phyloP scores from a whole-genome alignment of 1,284 basidiomycete species.

The Leucoagaricus sp. region DNA sequence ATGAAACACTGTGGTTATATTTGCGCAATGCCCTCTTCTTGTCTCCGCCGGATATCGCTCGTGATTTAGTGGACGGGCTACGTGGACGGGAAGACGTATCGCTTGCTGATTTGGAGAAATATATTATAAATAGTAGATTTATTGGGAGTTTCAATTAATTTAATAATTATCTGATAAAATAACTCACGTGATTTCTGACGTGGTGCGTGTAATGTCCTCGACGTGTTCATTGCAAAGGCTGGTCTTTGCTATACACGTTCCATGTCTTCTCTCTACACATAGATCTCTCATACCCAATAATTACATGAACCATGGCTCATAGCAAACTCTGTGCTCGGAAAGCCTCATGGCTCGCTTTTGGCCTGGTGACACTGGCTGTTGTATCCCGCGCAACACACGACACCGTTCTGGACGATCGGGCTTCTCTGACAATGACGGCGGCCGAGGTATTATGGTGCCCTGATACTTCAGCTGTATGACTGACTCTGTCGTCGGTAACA shows the following conservation, averaged over 20 bases:
- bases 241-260: neutral
- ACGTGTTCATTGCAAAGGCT: constrained; percentile 2
- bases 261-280: constrained; percentile 3
- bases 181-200: constrained; percentile 32
- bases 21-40: constrained; percentile 31
- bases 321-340: constrained; percentile 48
- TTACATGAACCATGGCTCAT: constrained; percentile 2
- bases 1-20: constrained; percentile 67
- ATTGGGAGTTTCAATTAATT: neutral
- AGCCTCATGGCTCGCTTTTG: constrained; percentile 62
- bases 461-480: neutral
- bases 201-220: constrained; percentile 20
- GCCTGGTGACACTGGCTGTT: constrained; percentile 49
- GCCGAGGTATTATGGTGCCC: neutral
- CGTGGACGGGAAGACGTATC: constrained; percentile 9
- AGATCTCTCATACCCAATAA: neutral
- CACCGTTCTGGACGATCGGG: neutral
- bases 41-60: neutral
- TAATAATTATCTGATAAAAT: constrained; percentile 2
- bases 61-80: neutral
- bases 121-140: constrained; percentile 1
- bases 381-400: constrained; percentile 25
- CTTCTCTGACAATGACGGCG: constrained; percentile 2
- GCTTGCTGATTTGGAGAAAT: constrained; percentile 12
- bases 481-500: neutral